Evolutionary conservation across 768 basidiomycete genomes (phyloP), one percentile per base, ranked within the genome.

Genomic region (Russula sp.): DNA sequence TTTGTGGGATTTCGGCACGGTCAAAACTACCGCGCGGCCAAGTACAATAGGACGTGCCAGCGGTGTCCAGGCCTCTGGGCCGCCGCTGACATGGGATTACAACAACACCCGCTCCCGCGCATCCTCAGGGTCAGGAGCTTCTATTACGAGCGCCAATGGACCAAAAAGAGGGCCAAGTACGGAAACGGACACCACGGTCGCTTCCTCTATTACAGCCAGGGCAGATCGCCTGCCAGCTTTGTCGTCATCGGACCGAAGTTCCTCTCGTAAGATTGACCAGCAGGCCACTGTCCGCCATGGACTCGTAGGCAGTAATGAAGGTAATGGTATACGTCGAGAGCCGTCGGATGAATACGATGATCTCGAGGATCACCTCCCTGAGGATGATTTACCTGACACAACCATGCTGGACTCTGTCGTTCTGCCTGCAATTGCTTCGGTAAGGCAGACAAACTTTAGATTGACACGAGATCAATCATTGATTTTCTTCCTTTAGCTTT

Each of bases 1-100:
- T 65, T 76, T 98, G 38, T 98, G 96, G 96, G 96, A 98, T 72
- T 97, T 98, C 74, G 96, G 96, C 14, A 98, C 96, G 8, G 88
- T 98, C 49, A 88, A 91, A 59, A 87, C 93, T 69, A 83, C 82
- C 60, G 77, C 75, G 14, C 66, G 66, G 22, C 64, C 66, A 8
- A 57, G 64, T 20, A 90, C 90, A 16, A 79, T 91, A 49, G 90
- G 90, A n/a, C 81, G 86, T 55, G 73, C 84, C 36, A 82, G 79
- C 67, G 80, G 81, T 59, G 74, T 83, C 65, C 80, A 80, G 55
- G 75, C 81, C 45, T 81, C 86, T 43, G 87, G 87, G 1, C 85
- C 86, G 16, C 83, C 85, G 22, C 74, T 88, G 32, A 88, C 87
- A n/a, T 89, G 88, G 87, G 88, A 90, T 71, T 88, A 87, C 75